Conservation (phyloP, 352 stramenopile genomes). For the Globisporangium alternatum region DNA sequence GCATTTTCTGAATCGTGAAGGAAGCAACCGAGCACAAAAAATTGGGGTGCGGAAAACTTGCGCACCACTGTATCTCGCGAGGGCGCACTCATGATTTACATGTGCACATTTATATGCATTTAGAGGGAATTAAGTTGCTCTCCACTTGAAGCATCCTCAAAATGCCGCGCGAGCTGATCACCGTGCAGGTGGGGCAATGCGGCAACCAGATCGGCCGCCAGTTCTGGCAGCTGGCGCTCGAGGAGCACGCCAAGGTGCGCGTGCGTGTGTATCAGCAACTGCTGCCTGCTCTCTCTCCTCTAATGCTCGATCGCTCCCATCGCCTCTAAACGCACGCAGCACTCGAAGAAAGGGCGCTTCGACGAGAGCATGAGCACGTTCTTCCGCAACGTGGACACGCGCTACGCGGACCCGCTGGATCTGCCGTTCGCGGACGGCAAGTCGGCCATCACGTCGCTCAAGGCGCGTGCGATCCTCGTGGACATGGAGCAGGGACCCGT, state of each 20-base stretch:
- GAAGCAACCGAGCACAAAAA: too few relatives aligned
- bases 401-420: conserved; percentile 47
- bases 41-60: neutral
- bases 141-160: neutral
- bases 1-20: too few relatives aligned
- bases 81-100: too few relatives aligned
- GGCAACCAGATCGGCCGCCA: conserved; percentile 92
- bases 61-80: neutral
- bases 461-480: conserved; percentile 87
- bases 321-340: conserved; percentile 16
- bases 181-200: conserved; percentile 92
- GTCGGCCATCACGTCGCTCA: conserved; percentile 50
- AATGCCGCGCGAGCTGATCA: conserved; percentile 88
- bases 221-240: conserved; percentile 90
- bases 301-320: neutral
- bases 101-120: too few relatives aligned
- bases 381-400: conserved; percentile 89
- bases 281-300: neutral
- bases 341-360: conserved; percentile 55
- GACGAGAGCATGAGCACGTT: conserved; percentile 92
- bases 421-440: conserved; percentile 40
- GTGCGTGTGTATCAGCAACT: neutral
- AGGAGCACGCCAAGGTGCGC: conserved; percentile 82
- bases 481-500: conserved; percentile 93
- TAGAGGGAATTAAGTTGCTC: too few relatives aligned